phyloP scores from a whole-genome alignment of 352 stramenopile genomes.

The Elongisporangium anandrum region DNA sequence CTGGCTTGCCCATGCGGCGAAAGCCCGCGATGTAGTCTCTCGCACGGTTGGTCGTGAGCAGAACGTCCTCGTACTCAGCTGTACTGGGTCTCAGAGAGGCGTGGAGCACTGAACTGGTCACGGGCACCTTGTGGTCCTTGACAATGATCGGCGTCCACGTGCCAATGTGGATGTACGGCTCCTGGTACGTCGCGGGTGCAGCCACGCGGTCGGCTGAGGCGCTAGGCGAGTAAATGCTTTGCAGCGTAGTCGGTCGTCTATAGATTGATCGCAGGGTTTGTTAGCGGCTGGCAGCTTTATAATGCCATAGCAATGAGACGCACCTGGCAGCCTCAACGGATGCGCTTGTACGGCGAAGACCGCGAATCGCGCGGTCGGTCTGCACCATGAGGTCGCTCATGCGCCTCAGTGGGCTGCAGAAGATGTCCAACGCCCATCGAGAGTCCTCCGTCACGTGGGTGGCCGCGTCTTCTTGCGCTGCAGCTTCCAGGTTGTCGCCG shows the following conservation, averaged over 20 bases:
- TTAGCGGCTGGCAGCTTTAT: too few relatives aligned
- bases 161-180: slow-evolving; percentile 76
- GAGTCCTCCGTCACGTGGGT: slow-evolving; percentile 31
- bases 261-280: too few relatives aligned
- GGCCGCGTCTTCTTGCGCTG: slow-evolving; percentile 10
- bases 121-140: slow-evolving; percentile 25
- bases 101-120: not conserved
- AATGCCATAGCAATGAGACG: not conserved
- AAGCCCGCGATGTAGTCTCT: slow-evolving; percentile 69
- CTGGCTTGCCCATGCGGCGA: slow-evolving; percentile 36
- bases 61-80: slow-evolving; percentile 57
- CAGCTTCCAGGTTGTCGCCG: slow-evolving; percentile 34
- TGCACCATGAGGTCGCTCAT: slow-evolving; percentile 48
- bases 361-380: slow-evolving; percentile 49
- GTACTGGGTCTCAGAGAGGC: slow-evolving; percentile 20
- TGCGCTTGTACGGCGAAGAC: slow-evolving; percentile 21
- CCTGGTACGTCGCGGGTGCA: slow-evolving; percentile 20
- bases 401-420: slow-evolving; percentile 45
- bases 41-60: slow-evolving; percentile 58
- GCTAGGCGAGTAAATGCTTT: not conserved
- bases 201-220: not conserved
- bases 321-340: slow-evolving; percentile 5
- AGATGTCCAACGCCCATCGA: slow-evolving; percentile 79
- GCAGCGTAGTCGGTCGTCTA: slow-evolving; percentile 1
- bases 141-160: slow-evolving; percentile 68